phyloP scores from a whole-genome alignment of 768 basidiomycete genomes.

The Russula lepida region DNA sequence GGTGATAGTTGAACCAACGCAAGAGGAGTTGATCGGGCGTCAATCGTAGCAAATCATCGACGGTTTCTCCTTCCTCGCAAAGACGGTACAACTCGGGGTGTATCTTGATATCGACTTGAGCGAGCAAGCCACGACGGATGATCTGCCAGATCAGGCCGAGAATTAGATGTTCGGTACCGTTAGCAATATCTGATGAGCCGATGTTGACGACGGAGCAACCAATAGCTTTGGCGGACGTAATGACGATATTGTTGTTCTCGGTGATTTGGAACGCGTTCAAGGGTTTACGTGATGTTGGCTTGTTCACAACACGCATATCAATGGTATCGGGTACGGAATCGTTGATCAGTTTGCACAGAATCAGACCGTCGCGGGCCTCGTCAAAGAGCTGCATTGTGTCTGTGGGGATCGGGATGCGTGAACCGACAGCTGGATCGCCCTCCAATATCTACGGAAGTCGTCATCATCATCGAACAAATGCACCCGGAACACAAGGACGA shows the following conservation, averaged over 20 bases:
- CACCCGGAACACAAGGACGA: background rate
- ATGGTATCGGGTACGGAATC: conserved; percentile 99
- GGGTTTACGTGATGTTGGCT: conserved; percentile 65
- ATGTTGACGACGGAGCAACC: conserved; percentile 99
- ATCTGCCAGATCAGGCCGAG: conserved; percentile 98
- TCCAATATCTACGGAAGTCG: conserved; percentile 63
- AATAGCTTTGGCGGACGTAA: conserved; percentile 95
- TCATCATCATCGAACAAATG: background rate
- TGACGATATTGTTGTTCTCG: conserved; percentile 99
- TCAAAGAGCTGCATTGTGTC: conserved; percentile 98
- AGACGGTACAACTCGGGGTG: conserved; percentile 96
- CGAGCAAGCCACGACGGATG: conserved; percentile 86
- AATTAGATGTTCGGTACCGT: conserved; percentile 93
- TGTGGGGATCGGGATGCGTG: conserved; percentile 85
- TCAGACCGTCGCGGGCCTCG: conserved; percentile 89
- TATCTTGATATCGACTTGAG: conserved; percentile 95
- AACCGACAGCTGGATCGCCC: conserved; percentile 77
- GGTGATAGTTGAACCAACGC: conserved; percentile 99
- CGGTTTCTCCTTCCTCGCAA: conserved; percentile 94
- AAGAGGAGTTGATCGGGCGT: conserved; percentile 96
- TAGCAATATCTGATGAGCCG: conserved; percentile 84
- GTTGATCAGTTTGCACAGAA: conserved; percentile 97
- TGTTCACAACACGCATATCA: conserved; percentile 96
- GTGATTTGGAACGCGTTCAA: conserved; percentile 99
- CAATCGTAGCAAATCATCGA: conserved; percentile 87